A percentile compares a stretch with the other conserved stretches of the same genome.
Conservation (phyloP, 768 basidiomycete species). For the Trametes coccinea region DNA sequence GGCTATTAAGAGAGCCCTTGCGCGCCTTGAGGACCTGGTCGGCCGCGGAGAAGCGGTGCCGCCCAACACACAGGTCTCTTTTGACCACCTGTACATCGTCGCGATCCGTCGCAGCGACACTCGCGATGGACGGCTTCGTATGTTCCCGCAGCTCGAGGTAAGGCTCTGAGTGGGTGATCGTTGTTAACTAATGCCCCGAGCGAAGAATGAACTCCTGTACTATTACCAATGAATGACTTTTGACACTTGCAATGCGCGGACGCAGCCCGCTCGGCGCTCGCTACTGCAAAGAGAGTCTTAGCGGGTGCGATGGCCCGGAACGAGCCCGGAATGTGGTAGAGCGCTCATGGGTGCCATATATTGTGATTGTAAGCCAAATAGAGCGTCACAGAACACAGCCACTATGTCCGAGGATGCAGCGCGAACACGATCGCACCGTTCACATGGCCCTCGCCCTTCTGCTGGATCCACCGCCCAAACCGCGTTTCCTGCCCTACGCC, state of each 20-base stretch:
- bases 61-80: background rate
- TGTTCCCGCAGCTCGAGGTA: slow-evolving; percentile 4
- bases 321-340: background rate
- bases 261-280: no score
- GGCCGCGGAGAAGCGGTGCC: background rate
- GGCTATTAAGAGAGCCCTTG: background rate
- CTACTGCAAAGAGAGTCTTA: no score
- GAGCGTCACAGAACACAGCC: slow-evolving; percentile 12
- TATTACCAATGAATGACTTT: background rate
- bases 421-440: slow-evolving; percentile 74
- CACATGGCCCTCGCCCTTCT: slow-evolving; percentile 67
- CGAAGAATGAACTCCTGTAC: background rate
- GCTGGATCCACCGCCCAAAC: slow-evolving; percentile 82
- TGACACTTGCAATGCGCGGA: background rate
- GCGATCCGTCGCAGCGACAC: background rate
- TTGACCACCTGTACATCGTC: background rate
- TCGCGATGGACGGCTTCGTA: background rate
- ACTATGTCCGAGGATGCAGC: slow-evolving; percentile 46
- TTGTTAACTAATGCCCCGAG: no score
- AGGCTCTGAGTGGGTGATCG: background rate
- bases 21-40: background rate
- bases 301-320: background rate
- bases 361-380: background rate
- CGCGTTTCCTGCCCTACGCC: slow-evolving; percentile 87
- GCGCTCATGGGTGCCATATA: background rate